Percentiles rank a stretch among this genome's conserved stretches.
phyloP scores from a whole-genome alignment of 805 yeast species.

The Ogataea paradorogensis region DNA sequence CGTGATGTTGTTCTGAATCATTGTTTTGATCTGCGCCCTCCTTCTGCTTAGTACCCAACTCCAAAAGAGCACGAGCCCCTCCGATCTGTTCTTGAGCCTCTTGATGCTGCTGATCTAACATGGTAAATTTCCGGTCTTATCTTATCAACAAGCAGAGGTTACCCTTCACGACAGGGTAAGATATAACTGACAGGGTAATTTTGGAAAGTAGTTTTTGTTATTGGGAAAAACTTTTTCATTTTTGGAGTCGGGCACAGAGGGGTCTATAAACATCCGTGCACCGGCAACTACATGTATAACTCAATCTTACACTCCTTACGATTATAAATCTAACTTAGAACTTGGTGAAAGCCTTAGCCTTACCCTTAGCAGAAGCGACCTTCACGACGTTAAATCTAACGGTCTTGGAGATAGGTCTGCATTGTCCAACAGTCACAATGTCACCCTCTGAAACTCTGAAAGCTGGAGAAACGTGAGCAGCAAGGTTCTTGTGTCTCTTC shows the following conservation, averaged over 20 bases:
- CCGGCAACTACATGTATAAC: background rate
- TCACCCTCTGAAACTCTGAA: conserved; percentile 99
- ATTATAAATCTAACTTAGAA: conserved; percentile 55
- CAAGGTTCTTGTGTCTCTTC: conserved; percentile 99
- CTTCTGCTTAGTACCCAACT: conserved; percentile 23
- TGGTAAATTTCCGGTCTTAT: conserved; percentile 5
- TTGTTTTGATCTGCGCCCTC: conserved; percentile 15
- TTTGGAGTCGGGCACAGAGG: background rate
- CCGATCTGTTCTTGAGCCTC: conserved; percentile 23
- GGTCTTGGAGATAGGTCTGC: conserved; percentile 99
- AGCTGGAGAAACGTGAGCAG: conserved; percentile 99
- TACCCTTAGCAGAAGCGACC: conserved; percentile 85
- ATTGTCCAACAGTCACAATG: conserved; percentile 98
- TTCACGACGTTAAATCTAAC: conserved; percentile 99
- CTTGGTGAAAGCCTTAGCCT: conserved; percentile 93
- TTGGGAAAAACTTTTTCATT: background rate
- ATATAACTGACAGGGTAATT: conserved; percentile 12
- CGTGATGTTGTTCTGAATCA: conserved; percentile 29
- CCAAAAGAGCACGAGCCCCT: conserved; percentile 31
- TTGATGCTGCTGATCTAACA: conserved; percentile 9
- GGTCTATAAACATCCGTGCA: conserved; percentile 2
- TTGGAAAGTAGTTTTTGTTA: background rate
- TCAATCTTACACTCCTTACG: conserved; percentile 8
- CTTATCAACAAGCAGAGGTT: conserved; percentile 11
- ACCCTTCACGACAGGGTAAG: conserved; percentile 16